phyloP scores from a whole-genome alignment of 345 rosid genomes.

The Crucihimalaya himalaica region DNA sequence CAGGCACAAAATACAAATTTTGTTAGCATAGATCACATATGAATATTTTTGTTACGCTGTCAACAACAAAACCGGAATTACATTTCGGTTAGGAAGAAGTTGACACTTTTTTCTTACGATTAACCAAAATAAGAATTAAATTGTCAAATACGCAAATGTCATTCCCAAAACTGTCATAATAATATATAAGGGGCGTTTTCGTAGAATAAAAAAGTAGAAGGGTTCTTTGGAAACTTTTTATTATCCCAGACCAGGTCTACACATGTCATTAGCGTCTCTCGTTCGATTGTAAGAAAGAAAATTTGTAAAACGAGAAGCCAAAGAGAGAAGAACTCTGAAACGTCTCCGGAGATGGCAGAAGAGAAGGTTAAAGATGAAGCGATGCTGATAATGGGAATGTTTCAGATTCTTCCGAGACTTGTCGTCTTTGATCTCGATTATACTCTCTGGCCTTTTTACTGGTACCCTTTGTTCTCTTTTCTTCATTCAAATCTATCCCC shows the following conservation, averaged over 20 bases:
- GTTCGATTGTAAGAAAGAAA: not conserved
- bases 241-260: not conserved
- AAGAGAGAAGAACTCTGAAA: not conserved
- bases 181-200: not conserved
- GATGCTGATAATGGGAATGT: conserved; percentile 55
- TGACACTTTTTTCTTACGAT: not conserved
- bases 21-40: not conserved
- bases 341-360: conserved; percentile 45
- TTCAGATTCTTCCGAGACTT: conserved; percentile 60
- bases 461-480: conserved; percentile 39
- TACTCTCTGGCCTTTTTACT: conserved; percentile 90
- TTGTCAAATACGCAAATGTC: not conserved
- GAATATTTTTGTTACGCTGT: not conserved
- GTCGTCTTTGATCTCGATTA: conserved; percentile 84
- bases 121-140: not conserved
- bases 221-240: not conserved
- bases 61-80: not conserved
- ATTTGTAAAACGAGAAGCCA: not conserved
- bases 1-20: not conserved
- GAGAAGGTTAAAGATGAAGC: conserved; percentile 66
- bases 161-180: not conserved
- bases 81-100: not conserved
- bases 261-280: too few species aligned
- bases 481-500: not conserved
- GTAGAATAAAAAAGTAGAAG: not conserved